These are phyloP conservation scores for Hypoxylon trugodes DNA, from an alignment of 495 filamentous ascomycete species.

Conservation along the genomic window DNA sequence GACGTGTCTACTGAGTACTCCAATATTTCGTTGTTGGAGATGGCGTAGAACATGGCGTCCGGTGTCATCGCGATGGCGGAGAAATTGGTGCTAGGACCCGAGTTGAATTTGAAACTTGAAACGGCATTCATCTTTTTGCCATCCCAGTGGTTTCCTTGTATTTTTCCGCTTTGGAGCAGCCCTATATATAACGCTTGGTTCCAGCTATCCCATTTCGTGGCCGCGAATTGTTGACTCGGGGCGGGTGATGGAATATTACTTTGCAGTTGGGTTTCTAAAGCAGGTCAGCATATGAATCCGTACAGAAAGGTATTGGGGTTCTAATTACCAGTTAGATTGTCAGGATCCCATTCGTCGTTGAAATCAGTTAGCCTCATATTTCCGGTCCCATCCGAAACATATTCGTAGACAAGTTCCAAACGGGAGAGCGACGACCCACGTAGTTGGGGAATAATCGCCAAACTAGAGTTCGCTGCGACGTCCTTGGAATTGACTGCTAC, in stretches of 20 bases:
- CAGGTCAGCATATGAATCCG: conserved; percentile 8
- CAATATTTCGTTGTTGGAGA: conserved; percentile 30
- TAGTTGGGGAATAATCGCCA: conserved; percentile 31
- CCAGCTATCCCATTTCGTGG: conserved; percentile 31
- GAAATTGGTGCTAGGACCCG: conserved; percentile 30
- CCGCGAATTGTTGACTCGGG: conserved; percentile 34
- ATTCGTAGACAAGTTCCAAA: conserved; percentile 33
- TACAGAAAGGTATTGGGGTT: background rate
- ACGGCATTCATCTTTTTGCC: conserved; percentile 18
- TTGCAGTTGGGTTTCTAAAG: conserved; percentile 29
- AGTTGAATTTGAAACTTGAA: conserved; percentile 14
- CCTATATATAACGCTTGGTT: conserved; percentile 29
- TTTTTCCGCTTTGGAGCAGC: conserved; percentile 17
- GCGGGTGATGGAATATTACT: conserved; percentile 30
- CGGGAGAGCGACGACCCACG: conserved; percentile 16
- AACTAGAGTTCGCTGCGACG: conserved; percentile 32
- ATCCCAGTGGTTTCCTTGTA: conserved; percentile 27
- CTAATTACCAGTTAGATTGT: conserved; percentile 25
- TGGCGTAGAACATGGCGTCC: conserved; percentile 39
- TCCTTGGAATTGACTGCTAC: conserved; percentile 30
- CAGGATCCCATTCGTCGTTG: conserved; percentile 30
- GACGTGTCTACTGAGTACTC: conserved; percentile 31
- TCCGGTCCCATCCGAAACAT: conserved; percentile 20
- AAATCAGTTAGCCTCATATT: conserved; percentile 31
- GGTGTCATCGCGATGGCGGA: conserved; percentile 35